Evolutionary conservation across 2,329 filamentous ascomycete genomes (phyloP).

Genomic region (Hawksworthiomyces lignivorus): DNA sequence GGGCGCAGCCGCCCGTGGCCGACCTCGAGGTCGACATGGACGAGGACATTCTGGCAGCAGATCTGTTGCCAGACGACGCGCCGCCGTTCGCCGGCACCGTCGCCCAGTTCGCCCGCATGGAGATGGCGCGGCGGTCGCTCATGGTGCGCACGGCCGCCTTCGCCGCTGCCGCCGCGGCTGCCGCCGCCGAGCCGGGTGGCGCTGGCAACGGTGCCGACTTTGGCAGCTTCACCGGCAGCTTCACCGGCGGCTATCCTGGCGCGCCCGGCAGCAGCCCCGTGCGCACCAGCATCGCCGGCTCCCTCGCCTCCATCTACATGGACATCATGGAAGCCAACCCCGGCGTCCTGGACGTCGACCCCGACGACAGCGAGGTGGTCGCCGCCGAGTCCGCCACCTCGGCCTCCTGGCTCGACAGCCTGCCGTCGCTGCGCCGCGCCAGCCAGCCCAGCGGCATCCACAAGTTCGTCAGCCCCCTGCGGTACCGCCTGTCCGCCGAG

Average conservation of each 20-base stretch:
- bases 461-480: slow-evolving; percentile 18
- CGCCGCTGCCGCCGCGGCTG: neutral
- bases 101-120: too few relatives aligned
- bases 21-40: slow-evolving; percentile 5
- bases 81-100: neutral
- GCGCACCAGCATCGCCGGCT: too few relatives aligned
- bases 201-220: too few relatives aligned
- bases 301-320: neutral
- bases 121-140: neutral
- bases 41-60: too few relatives aligned
- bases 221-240: too few relatives aligned
- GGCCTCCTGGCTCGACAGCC: slow-evolving; percentile 13
- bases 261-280: too few relatives aligned
- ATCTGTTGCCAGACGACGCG: too few relatives aligned
- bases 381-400: slow-evolving; percentile 2
- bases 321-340: slow-evolving; percentile 5
- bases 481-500: slow-evolving; percentile 22
- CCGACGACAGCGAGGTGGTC: neutral
- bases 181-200: neutral
- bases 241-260: too few relatives aligned
- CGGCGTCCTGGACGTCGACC: too few relatives aligned
- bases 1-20: neutral
- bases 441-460: slow-evolving; percentile 16
- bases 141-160: neutral
- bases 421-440: slow-evolving; percentile 17